A percentile compares a stretch with the other conserved stretches of the same genome.
Conservation (phyloP, 352 stramenopile species). For the Globisporangium emineosum region DNA sequence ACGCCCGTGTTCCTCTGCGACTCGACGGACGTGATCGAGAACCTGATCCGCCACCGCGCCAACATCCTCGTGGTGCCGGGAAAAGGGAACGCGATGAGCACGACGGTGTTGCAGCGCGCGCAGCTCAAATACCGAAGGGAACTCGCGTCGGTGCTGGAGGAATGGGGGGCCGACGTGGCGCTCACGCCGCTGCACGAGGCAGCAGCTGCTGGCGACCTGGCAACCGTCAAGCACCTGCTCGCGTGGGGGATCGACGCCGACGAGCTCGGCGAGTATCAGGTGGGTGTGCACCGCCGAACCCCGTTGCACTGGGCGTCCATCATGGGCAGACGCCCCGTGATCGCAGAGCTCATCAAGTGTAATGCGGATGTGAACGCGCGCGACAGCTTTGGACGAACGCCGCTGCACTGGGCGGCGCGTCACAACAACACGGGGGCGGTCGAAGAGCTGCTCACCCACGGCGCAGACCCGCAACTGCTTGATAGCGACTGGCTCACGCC, state of each 20-base stretch:
- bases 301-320: conserved; percentile 76
- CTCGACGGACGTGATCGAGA: conserved; percentile 62
- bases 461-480: conserved; percentile 46
- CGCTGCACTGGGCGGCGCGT: conserved; percentile 75
- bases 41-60: conserved; percentile 55
- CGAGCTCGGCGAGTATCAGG: conserved; percentile 68
- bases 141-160: conserved; percentile 52
- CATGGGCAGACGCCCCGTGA: conserved; percentile 56
- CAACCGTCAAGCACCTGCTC: conserved; percentile 49
- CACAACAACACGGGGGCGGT: conserved; percentile 64
- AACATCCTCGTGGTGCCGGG: conserved; percentile 71
- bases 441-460: conserved; percentile 42
- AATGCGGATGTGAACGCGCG: conserved; percentile 58
- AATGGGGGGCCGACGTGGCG: conserved; percentile 75
- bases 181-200: conserved; percentile 75
- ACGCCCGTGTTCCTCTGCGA: conserved; percentile 74
- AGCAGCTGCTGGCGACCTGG: conserved; percentile 50
- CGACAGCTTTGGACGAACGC: conserved; percentile 54
- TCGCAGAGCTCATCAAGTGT: conserved; percentile 42
- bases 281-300: conserved; percentile 53
- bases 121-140: conserved; percentile 57
- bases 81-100: conserved; percentile 55
- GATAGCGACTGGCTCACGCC: conserved; percentile 68
- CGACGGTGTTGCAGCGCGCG: conserved; percentile 71
- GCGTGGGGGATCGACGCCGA: conserved; percentile 53